These are phyloP conservation scores for Striga hermonthica DNA, from an alignment of 305 asterid genomes.

Conservation along the genomic window DNA sequence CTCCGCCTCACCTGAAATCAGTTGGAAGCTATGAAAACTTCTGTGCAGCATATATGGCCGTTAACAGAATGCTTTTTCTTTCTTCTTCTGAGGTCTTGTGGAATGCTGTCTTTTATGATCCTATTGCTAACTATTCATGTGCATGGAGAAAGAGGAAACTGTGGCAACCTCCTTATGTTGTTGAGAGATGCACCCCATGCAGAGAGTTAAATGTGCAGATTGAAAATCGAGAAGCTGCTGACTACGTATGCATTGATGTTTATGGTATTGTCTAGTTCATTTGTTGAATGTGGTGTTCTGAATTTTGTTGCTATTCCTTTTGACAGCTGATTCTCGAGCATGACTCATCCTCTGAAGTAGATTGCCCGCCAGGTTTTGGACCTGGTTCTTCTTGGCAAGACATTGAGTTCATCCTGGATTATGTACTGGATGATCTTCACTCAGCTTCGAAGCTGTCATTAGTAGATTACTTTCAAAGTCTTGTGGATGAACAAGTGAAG, in stretches of 20 bases:
- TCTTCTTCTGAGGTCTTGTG: slow-evolving; percentile 79
- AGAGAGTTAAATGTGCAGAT: slow-evolving; percentile 32
- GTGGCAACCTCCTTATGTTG: slow-evolving; percentile 50
- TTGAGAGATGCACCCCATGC: slow-evolving; percentile 33
- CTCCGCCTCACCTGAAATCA: slow-evolving; percentile 52
- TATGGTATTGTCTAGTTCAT: slow-evolving; percentile 28
- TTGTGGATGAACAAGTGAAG: slow-evolving; percentile 68
- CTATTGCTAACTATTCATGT: slow-evolving; percentile 60
- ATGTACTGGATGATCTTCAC: slow-evolving; percentile 64
- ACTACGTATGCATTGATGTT: slow-evolving; percentile 45
- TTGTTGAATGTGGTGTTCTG: slow-evolving; percentile 28
- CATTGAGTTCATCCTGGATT: slow-evolving; percentile 50
- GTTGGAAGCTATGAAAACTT: slow-evolving; percentile 75
- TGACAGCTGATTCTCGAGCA: slow-evolving; percentile 47
- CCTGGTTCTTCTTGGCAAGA: slow-evolving; percentile 35
- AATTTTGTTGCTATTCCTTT: slow-evolving; percentile 35
- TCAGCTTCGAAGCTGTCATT: slow-evolving; percentile 56
- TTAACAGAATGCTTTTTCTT: slow-evolving; percentile 52
- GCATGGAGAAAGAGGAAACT: slow-evolving; percentile 76
- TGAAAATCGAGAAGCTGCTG: slow-evolving; percentile 38
- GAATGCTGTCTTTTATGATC: slow-evolving; percentile 74
- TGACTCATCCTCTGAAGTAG: slow-evolving; percentile 51
- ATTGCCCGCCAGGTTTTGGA: slow-evolving; percentile 86
- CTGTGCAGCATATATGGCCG: slow-evolving; percentile 45
- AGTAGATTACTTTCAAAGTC: slow-evolving; percentile 41